These are phyloP conservation scores for Phenoliferia sp. DNA, from an alignment of 1,284 basidiomycete species.

Conservation along the genomic window DNA sequence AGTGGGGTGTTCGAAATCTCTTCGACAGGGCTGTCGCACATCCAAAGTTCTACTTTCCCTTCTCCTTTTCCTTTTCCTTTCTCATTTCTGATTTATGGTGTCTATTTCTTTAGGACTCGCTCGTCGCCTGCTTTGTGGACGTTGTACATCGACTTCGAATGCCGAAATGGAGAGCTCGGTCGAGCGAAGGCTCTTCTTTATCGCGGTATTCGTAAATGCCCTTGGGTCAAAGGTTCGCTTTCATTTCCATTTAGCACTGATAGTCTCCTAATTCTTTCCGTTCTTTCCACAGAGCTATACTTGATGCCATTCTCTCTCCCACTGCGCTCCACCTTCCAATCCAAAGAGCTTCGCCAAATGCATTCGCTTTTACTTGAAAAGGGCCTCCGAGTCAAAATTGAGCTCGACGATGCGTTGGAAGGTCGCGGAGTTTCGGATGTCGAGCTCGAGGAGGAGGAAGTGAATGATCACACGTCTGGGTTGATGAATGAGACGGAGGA, in stretches of 20 bases:
- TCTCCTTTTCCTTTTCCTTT: neutral
- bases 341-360: constrained; percentile 62
- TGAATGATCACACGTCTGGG: constrained; percentile 37
- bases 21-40: constrained; percentile 38
- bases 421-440: constrained; percentile 3
- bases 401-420: constrained; percentile 58
- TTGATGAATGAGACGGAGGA: constrained; percentile 55
- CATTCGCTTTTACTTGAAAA: constrained; percentile 77
- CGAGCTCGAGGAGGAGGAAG: constrained; percentile 37
- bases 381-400: constrained; percentile 64
- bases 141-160: constrained; percentile 76
- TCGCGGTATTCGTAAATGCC: constrained; percentile 75
- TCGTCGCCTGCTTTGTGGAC: constrained; percentile 69
- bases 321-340: constrained; percentile 61
- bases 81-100: constrained; percentile 3
- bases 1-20: constrained; percentile 31
- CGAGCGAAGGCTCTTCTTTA: constrained; percentile 73
- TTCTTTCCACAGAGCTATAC: constrained; percentile 65
- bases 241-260: neutral
- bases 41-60: constrained; percentile 20
- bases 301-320: constrained; percentile 70
- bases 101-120: constrained; percentile 52
- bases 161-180: constrained; percentile 55
- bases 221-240: constrained; percentile 64
- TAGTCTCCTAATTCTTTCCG: neutral